phyloP scores from a whole-genome alignment of 371 early-diverging fungal species.

The Mortierella sp. region DNA sequence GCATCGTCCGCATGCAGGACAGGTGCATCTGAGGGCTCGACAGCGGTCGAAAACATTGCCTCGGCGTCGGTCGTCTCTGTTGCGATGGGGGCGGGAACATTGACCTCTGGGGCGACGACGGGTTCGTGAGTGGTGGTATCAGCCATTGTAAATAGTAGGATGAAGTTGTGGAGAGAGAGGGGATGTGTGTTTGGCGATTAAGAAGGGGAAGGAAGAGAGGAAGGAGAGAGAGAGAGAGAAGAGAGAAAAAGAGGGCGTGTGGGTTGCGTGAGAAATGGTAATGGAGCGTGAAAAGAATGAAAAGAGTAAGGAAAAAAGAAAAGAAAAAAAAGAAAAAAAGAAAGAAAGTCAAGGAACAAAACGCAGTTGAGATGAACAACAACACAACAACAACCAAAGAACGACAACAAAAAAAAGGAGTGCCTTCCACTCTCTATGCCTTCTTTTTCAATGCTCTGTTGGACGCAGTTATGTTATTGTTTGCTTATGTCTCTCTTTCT shows the following conservation, averaged over 20 bases:
- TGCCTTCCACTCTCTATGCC: too few species aligned
- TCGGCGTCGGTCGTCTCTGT: slow-evolving; percentile 26
- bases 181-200: background rate
- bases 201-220: background rate
- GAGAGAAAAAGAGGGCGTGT: background rate
- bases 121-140: slow-evolving; percentile 36
- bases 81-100: slow-evolving; percentile 19
- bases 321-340: slow-evolving; percentile 4
- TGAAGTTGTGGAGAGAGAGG: background rate
- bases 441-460: too few species aligned
- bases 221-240: background rate
- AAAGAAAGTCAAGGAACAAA: background rate
- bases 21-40: slow-evolving; percentile 51
- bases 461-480: too few species aligned
- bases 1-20: slow-evolving; percentile 36
- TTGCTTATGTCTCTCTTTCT: too few species aligned
- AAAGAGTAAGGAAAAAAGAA: slow-evolving; percentile 1
- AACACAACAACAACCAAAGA: background rate
- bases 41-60: slow-evolving; percentile 40
- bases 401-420: background rate
- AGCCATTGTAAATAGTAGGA: slow-evolving; percentile 20
- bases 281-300: background rate
- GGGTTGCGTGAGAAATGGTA: too few species aligned
- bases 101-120: slow-evolving; percentile 12
- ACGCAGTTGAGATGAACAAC: background rate